Base-by-base conservation (phyloP, 2,329 filamentous ascomycete genomes). In the Xylariaceae sp. region DNA sequence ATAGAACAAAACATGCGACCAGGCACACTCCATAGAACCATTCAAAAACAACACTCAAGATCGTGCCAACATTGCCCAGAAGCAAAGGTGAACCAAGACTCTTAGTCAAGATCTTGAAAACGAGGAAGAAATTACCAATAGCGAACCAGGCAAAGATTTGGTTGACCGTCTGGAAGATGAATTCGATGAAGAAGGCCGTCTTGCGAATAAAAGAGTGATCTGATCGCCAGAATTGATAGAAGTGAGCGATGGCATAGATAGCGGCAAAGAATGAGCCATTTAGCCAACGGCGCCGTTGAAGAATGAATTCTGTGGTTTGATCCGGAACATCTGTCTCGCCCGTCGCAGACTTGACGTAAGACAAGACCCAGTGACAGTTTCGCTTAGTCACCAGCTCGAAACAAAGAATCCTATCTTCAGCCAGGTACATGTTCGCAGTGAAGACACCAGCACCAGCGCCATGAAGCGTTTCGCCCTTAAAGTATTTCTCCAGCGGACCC, bases 141-240 rank as follows among this genome's bases (percentile, higher is more conserved):
- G 89, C 91, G 70, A 99, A 97, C 94, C 94, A 99, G 47, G 94
- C 92, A 72, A 97, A 99, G 68, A 99, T 82, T 91, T 97, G 97
- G 80, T 91, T 96, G 73, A 93, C 81, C 1, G 91, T 94, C 73
- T 97, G 92, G 77, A 97, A 99, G 62, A 88, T 78, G 72, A 97
- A 97, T 71, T 99, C 94, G 62, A 97, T 74, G 65, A 96, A 83
- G 73, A 99, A 90, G 80, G 90, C 91, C 55, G 93, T 77, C 73
- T 97, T 97, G 64, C 94, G 85, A 35, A 96, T 68, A 66, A 92
- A 81, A 21, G 89, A 93, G 73, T 99, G 94, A 67, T 92, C 88
- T 60, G 91, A 96, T 54, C 94, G 86, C 83, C 93, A 96, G 72
- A 99, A 92, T 69, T 97, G 89, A 75, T 96, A 93, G 72, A 96